Conservation (phyloP, 257 asterid genomes). For the Solanum clarkiae region DNA sequence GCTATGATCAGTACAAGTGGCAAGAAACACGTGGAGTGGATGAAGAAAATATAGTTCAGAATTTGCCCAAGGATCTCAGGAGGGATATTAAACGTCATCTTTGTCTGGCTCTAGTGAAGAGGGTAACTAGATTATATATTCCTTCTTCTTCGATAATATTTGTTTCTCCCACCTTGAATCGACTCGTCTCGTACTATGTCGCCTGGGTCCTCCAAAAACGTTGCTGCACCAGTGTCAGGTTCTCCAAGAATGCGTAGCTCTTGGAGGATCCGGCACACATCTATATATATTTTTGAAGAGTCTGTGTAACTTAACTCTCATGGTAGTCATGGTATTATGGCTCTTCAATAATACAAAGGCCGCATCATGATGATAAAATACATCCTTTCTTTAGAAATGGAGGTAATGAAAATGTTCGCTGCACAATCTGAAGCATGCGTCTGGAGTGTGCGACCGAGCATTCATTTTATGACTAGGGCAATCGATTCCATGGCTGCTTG, state of each 20-base stretch:
- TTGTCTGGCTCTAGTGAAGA: constrained; percentile 68
- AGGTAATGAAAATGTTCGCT: background rate
- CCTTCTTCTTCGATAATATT: background rate
- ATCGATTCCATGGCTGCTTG: background rate
- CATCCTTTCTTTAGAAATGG: background rate
- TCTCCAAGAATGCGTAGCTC: background rate
- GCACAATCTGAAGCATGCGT: background rate
- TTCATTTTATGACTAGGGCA: background rate
- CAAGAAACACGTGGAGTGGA: constrained; percentile 89
- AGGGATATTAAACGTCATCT: constrained; percentile 92
- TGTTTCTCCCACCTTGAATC: background rate
- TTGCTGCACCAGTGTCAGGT: background rate
- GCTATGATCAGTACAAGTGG: constrained; percentile 93
- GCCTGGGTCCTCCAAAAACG: background rate
- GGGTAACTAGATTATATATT: constrained; percentile 29
- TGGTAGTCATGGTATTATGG: background rate
- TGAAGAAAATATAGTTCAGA: constrained; percentile 83
- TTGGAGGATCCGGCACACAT: background rate
- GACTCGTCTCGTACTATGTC: background rate
- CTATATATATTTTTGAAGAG: background rate
- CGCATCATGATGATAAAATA: background rate
- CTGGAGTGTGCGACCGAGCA: background rate
- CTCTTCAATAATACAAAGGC: background rate
- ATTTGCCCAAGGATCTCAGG: constrained; percentile 76
- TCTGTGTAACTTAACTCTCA: background rate